phyloP scores from a whole-genome alignment of 2,329 filamentous ascomycete species.

The Trichoderma sp. region DNA sequence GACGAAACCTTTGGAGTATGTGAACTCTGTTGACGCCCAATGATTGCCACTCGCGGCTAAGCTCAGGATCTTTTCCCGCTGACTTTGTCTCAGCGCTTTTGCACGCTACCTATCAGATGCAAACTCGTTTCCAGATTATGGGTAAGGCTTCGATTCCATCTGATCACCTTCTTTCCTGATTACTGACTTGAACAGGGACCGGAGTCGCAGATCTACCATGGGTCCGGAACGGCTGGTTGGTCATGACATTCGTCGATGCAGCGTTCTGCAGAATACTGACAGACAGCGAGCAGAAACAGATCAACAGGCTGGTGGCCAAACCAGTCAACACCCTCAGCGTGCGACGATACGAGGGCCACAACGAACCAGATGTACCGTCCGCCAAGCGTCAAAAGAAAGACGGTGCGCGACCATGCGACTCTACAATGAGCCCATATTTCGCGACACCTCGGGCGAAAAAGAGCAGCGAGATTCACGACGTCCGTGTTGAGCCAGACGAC shows the following conservation, averaged over 20 bases:
- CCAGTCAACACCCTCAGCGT: constrained; percentile 26
- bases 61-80: constrained; percentile 13
- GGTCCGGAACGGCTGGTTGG: constrained; percentile 27
- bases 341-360: background rate
- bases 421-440: constrained; percentile 9
- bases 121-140: constrained; percentile 43
- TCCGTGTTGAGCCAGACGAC: constrained; percentile 6
- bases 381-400: constrained; percentile 26
- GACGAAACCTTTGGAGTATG: constrained; percentile 34
- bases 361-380: constrained; percentile 19
- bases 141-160: constrained; percentile 29
- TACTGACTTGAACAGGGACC: constrained; percentile 27
- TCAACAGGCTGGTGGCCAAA: constrained; percentile 24
- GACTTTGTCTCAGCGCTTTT: constrained; percentile 29
- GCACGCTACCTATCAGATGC: constrained; percentile 37
- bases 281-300: constrained; percentile 24
- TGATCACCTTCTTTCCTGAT: background rate
- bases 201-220: constrained; percentile 23
- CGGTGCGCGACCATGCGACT: background rate
- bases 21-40: background rate
- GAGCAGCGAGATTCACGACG: background rate
- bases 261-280: background rate
- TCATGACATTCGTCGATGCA: background rate
- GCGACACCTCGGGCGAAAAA: background rate
- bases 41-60: background rate